phyloP scores from a whole-genome alignment of 2,329 filamentous ascomycete species.

The Arthrobotrys iridis region DNA sequence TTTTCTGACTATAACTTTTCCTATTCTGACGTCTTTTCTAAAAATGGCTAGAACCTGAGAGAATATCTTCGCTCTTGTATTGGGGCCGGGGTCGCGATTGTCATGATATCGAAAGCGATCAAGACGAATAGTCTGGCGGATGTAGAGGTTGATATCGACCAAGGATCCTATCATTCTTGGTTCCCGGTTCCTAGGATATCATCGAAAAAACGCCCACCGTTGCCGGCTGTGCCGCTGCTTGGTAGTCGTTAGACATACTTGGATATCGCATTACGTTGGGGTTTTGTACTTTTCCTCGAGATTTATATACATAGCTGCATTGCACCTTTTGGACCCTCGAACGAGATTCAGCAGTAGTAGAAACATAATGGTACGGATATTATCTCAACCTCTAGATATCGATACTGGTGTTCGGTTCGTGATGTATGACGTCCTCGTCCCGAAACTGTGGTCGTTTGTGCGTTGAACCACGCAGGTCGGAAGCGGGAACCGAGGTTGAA shows the following conservation, averaged over 20 bases:
- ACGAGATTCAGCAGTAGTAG: no score
- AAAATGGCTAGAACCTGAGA: slow-evolving; percentile 54
- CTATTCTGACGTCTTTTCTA: neutral
- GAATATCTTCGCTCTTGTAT: slow-evolving; percentile 73
- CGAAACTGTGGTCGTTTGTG: slow-evolving; percentile 15
- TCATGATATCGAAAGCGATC: slow-evolving; percentile 69
- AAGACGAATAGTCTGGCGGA: slow-evolving; percentile 58
- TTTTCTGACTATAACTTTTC: neutral
- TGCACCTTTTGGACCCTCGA: neutral
- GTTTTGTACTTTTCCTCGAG: neutral
- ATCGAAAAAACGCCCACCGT: slow-evolving; percentile 43
- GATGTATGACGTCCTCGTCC: slow-evolving; percentile 1
- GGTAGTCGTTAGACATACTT: slow-evolving; percentile 9
- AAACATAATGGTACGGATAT: neutral
- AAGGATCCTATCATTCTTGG: slow-evolving; percentile 57
- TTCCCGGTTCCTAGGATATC: slow-evolving; percentile 58
- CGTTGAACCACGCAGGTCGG: slow-evolving; percentile 1
- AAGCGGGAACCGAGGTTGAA: slow-evolving; percentile 51
- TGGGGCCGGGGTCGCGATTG: slow-evolving; percentile 73
- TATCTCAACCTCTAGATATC: neutral
- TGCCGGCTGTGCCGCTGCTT: slow-evolving; percentile 29
- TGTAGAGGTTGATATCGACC: slow-evolving; percentile 56
- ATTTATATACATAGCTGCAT: neutral
- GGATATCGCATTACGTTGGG: neutral
- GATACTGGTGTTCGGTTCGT: no score